A percentile compares a stretch with the other conserved stretches of the same genome.
These are phyloP conservation scores for Globisporangium uncinulatum DNA, from an alignment of 352 stramenopile species.

Conservation along the genomic window DNA sequence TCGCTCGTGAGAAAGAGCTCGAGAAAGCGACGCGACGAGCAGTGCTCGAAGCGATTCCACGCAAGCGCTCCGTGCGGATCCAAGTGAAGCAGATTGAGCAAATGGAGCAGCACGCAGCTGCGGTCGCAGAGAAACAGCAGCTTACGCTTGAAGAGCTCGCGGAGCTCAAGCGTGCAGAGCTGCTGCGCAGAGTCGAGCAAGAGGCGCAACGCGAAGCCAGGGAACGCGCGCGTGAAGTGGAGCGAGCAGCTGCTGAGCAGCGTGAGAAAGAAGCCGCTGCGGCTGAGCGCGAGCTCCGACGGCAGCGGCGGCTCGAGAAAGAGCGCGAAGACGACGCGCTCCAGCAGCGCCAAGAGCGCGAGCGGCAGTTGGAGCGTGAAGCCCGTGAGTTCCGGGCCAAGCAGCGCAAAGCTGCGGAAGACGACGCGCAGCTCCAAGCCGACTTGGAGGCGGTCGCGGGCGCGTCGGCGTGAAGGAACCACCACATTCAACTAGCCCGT, in stretches of 20 bases:
- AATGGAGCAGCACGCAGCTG: slow-evolving; percentile 66
- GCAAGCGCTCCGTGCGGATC: slow-evolving; percentile 76
- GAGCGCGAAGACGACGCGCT: slow-evolving; percentile 44
- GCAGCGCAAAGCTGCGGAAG: slow-evolving; percentile 30
- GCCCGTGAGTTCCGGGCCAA: slow-evolving; percentile 43
- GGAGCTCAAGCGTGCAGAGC: slow-evolving; percentile 61
- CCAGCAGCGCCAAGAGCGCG: slow-evolving; percentile 22
- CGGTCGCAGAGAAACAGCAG: slow-evolving; percentile 46
- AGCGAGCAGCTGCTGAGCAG: slow-evolving; percentile 42
- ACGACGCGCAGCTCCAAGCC: slow-evolving; percentile 15
- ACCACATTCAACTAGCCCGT: too few relatives aligned
- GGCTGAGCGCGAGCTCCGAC: slow-evolving; percentile 48
- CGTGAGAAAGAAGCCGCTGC: slow-evolving; percentile 47
- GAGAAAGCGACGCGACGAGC: slow-evolving; percentile 73
- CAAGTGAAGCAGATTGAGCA: slow-evolving; percentile 83
- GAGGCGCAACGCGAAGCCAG: slow-evolving; percentile 53
- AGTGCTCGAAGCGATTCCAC: slow-evolving; percentile 79
- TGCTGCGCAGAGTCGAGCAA: slow-evolving; percentile 60
- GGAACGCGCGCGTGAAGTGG: slow-evolving; percentile 45
- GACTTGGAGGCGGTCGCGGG: slow-evolving; percentile 4
- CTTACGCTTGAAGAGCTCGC: slow-evolving; percentile 58
- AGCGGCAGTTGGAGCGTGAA: slow-evolving; percentile 43
- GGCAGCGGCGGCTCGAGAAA: slow-evolving; percentile 55
- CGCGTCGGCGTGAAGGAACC: background rate
- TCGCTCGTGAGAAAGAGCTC: slow-evolving; percentile 39